Conservation (phyloP, 371 early-diverging fungal genomes). For the Basidiobolus heterosporus region DNA sequence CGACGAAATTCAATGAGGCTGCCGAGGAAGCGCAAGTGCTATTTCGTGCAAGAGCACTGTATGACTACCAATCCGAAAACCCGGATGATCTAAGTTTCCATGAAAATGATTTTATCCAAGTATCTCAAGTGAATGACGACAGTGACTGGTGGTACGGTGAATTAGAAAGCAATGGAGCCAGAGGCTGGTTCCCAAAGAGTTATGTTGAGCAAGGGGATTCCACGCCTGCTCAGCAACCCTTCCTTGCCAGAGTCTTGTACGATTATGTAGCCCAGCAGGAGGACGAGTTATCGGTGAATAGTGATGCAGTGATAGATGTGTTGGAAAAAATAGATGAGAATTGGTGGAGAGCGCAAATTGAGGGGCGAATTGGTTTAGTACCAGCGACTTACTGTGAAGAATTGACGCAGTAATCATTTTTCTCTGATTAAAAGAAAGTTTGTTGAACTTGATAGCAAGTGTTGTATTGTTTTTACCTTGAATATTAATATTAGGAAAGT, state of each 20-base stretch:
- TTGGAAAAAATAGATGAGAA: not conserved
- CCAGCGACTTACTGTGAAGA: not conserved
- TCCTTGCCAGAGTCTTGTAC: not conserved
- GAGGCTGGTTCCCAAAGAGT: conserved; percentile 8
- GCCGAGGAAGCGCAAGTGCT: too few species aligned
- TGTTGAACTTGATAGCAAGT: not conserved
- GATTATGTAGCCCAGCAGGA: not conserved
- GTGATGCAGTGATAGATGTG: not conserved
- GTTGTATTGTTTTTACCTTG: not conserved
- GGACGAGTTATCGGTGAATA: not conserved
- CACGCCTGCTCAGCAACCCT: not conserved
- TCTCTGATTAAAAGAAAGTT: not conserved
- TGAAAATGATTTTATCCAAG: not conserved
- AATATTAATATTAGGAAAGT: not conserved
- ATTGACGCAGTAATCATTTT: not conserved
- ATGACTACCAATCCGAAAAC: not conserved
- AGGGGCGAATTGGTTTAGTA: not conserved
- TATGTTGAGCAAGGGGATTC: conserved; percentile 3
- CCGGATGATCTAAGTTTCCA: not conserved
- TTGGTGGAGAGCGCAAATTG: not conserved
- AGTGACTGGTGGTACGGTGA: conserved; percentile 7
- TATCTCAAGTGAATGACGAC: not conserved
- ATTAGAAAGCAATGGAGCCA: conserved; percentile 1
- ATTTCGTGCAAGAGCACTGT: not conserved
- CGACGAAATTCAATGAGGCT: not conserved